Percentiles rank a stretch among this genome's conserved stretches.
Evolutionary conservation across 2,329 filamentous ascomycete genomes (phyloP).

Genomic region (Cladobotryum mycophilum): DNA sequence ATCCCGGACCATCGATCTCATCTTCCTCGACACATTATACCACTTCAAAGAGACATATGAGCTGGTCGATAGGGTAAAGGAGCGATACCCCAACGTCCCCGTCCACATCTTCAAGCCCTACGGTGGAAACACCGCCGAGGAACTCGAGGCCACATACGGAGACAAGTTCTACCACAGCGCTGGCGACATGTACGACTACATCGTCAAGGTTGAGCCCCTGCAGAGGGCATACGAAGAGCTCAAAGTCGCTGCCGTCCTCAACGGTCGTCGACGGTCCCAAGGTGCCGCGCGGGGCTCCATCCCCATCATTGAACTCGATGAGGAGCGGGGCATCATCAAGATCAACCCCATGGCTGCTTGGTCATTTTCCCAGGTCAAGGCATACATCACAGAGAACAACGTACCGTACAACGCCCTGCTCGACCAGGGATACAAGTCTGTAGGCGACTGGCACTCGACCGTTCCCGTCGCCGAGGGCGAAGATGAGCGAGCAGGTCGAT

Average conservation of each 20-base stretch:
- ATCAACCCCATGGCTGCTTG: conserved; percentile 96
- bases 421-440: conserved; percentile 92
- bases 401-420: conserved; percentile 93
- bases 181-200: conserved; percentile 88
- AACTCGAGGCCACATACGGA: conserved; percentile 81
- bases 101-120: conserved; percentile 88
- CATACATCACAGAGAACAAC: conserved; percentile 77
- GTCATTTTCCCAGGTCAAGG: conserved; percentile 82
- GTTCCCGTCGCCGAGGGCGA: conserved; percentile 83
- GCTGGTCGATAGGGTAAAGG: conserved; percentile 67
- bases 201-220: conserved; percentile 95
- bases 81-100: conserved; percentile 69
- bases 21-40: conserved; percentile 80
- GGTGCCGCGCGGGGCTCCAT: conserved; percentile 87
- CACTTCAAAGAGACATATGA: conserved; percentile 74
- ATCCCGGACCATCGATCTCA: conserved; percentile 55
- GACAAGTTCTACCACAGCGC: conserved; percentile 77
- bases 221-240: conserved; percentile 85
- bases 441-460: conserved; percentile 98
- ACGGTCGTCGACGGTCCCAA: conserved; percentile 84
- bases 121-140: conserved; percentile 61
- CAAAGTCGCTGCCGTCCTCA: conserved; percentile 83
- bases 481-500: conserved; percentile 91
- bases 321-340: conserved; percentile 85
- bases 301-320: conserved; percentile 85